These are phyloP conservation scores for Fusarium ambrosium DNA, from an alignment of 2,329 filamentous ascomycete species.

Conservation along the genomic window DNA sequence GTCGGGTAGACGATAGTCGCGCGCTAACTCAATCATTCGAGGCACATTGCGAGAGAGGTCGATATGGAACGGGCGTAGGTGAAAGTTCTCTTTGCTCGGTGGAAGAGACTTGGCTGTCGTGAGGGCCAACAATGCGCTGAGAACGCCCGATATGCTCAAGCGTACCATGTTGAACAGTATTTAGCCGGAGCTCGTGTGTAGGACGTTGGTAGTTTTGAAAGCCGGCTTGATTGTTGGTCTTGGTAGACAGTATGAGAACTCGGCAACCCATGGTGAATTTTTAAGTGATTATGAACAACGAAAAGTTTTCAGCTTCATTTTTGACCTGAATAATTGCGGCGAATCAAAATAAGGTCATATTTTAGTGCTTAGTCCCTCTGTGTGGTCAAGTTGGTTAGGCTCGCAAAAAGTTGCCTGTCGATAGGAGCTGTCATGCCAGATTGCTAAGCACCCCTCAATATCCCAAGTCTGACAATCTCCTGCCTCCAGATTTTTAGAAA, in stretches of 20 bases:
- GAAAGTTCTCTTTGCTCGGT: not conserved
- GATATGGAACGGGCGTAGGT: not conserved
- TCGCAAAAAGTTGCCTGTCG: not conserved
- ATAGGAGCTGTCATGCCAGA: not conserved
- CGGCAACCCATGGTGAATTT: not conserved
- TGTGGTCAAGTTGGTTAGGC: not conserved
- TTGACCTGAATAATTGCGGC: accelerated
- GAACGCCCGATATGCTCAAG: not conserved
- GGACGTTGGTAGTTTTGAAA: not conserved
- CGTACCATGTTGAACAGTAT: not conserved
- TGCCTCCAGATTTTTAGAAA: too few species aligned
- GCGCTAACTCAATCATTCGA: not conserved
- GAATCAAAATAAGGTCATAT: not conserved
- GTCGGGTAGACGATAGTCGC: not conserved
- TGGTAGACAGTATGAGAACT: not conserved
- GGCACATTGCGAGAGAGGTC: not conserved
- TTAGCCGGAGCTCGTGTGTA: not conserved
- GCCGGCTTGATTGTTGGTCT: not conserved
- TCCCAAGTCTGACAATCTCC: too few species aligned
- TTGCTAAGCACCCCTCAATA: not conserved
- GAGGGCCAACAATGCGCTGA: not conserved
- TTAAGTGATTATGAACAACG: not conserved
- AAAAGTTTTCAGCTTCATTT: not conserved
- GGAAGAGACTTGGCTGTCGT: not conserved
- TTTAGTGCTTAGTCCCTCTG: not conserved